Evolutionary conservation across 129 eudicot species (phyloP), one percentile per base, ranked within the genome.

Genomic region (Lonicera japonica): DNA sequence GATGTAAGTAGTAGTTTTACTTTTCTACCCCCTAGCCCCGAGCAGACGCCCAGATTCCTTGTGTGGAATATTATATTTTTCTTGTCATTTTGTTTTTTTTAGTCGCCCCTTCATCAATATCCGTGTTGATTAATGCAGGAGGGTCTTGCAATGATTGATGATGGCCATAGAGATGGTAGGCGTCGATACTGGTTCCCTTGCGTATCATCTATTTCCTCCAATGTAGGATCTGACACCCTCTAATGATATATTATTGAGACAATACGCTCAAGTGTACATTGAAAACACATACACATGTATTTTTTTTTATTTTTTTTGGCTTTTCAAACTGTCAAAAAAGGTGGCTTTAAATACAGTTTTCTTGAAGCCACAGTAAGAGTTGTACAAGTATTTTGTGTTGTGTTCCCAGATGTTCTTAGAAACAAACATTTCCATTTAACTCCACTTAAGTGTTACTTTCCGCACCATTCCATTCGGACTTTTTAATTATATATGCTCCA

Each of bases 61-160:
- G 11, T 54, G 15, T 6, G 36, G 6, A 29, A 6, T 29, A 29
- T 29, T 29, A 29, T 2, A 29, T 1, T 47, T 23, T 2, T 11
- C 4, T 56, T 66, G 11, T 60, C 12, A n/a, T n/a, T 15, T 19
- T 25, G 21, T 34, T n/a, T 8, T 39, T 20, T 15, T 34, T 59
- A 13, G 8, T 59, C 25, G 2, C 16, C 7, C 36, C 45, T 21
- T 67, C 19, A 47, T 40, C 6, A 21, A 53, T 6, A 12, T 6
- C 62, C 14, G 6, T 70, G 50, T 54, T 29, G 57, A 21, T 23
- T 29, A 62, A 21, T 77, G 41, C 86, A 85, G 96, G 96, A 87
- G 75, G 98, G 98, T 19, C 98, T 92, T 69, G 95, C 98, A 15
- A 92, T 90, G 97, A 82, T 87, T 25, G 96, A 92, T 74, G 95